A percentile compares a stretch with the other conserved stretches of the same genome.
Evolutionary conservation across 2,329 filamentous ascomycete genomes (phyloP).

Genomic region (Graphilbum ipis-grandicollis): DNA sequence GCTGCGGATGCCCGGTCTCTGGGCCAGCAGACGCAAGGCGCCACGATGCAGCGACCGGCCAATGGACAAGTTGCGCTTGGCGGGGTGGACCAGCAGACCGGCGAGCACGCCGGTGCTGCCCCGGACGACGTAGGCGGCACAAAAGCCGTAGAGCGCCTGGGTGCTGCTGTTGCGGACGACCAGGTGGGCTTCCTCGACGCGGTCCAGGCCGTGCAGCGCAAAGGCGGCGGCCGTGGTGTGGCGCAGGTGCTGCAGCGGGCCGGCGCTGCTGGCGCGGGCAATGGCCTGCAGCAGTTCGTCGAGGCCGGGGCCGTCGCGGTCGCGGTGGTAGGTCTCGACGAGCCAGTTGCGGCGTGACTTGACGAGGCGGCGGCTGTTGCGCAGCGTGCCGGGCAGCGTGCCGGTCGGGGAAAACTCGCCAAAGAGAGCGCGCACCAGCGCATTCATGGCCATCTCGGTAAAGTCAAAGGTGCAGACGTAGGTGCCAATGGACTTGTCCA

Average conservation of each 20-base stretch:
- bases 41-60: constrained; percentile 78
- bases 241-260: constrained; percentile 51
- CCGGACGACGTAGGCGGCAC: constrained; percentile 68
- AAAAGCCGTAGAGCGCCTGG: constrained; percentile 79
- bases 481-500: constrained; percentile 77
- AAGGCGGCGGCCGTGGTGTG: constrained; percentile 60
- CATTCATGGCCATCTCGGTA: constrained; percentile 77
- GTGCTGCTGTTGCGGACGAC: constrained; percentile 91
- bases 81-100: constrained; percentile 76
- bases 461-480: constrained; percentile 96
- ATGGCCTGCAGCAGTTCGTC: constrained; percentile 58
- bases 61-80: constrained; percentile 73
- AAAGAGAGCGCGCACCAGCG: constrained; percentile 67
- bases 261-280: constrained; percentile 47
- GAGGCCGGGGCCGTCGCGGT: constrained; percentile 56
- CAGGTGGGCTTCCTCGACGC: constrained; percentile 72
- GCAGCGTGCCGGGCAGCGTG: constrained; percentile 54
- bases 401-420: constrained; percentile 50
- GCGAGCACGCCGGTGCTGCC: constrained; percentile 61
- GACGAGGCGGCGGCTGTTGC: constrained; percentile 71
- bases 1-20: constrained; percentile 55
- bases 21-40: constrained; percentile 56
- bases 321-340: constrained; percentile 71
- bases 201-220: constrained; percentile 43
- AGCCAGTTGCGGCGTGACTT: constrained; percentile 93